phyloP scores from a whole-genome alignment of 495 filamentous ascomycete genomes.

The Xylaria castorea region DNA sequence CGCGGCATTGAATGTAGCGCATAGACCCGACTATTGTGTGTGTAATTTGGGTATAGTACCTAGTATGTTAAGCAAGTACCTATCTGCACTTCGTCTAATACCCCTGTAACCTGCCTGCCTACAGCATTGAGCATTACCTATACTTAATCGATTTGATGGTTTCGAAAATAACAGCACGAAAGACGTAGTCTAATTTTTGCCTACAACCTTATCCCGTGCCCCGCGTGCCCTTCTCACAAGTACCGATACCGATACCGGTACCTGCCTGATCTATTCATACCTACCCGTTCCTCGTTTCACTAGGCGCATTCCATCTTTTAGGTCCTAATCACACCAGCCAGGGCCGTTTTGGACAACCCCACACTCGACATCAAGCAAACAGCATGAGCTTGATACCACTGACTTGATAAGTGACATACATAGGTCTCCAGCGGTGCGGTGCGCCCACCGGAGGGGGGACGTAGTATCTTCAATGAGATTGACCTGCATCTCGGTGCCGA shows the following conservation, averaged over 20 bases:
- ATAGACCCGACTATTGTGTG: neutral
- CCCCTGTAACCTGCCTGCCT: neutral
- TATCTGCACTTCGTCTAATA: neutral
- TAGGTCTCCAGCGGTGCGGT: neutral
- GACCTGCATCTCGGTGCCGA: conserved; percentile 20
- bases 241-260: neutral
- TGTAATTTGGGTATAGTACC: neutral
- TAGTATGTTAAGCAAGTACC: neutral
- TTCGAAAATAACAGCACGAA: too few species aligned
- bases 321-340: neutral
- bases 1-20: neutral
- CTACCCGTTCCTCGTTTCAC: too few species aligned
- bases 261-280: neutral
- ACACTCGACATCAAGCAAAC: neutral
- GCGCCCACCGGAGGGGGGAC: neutral
- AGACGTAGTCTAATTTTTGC: too few species aligned
- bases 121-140: too few species aligned
- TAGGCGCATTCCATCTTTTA: too few species aligned
- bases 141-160: too few species aligned
- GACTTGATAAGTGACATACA: neutral
- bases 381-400: neutral
- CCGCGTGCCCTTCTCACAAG: neutral
- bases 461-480: neutral
- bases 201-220: too few species aligned
- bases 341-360: neutral